Conservation (phyloP, 805 yeast species). For the Cyberlindnera saturnus region DNA sequence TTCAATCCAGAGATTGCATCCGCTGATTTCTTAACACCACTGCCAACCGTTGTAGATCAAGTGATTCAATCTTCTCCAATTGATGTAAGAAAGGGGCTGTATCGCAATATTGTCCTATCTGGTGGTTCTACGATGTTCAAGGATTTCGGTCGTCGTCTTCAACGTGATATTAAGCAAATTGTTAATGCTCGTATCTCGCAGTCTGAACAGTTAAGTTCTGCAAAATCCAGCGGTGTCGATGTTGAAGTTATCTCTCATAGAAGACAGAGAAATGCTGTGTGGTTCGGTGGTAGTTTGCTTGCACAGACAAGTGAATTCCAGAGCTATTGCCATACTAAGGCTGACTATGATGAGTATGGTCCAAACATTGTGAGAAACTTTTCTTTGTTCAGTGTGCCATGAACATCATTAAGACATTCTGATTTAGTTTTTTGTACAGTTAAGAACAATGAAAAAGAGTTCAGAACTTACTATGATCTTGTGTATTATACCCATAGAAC, state of each 20-base stretch:
- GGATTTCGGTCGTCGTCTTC: slow-evolving; percentile 95
- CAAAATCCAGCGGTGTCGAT: slow-evolving; percentile 87
- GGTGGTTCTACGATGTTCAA: slow-evolving; percentile 99
- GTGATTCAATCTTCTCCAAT: slow-evolving; percentile 95
- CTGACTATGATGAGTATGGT: slow-evolving; percentile 96
- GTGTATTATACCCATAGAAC: background rate
- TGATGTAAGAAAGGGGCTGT: slow-evolving; percentile 94
- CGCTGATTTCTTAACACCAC: slow-evolving; percentile 90
- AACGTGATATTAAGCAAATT: slow-evolving; percentile 82
- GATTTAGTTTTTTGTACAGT: too few species aligned
- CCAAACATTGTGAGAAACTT: slow-evolving; percentile 97
- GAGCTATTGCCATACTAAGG: slow-evolving; percentile 93
- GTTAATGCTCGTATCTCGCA: slow-evolving; percentile 84
- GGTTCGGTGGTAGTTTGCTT: slow-evolving; percentile 97
- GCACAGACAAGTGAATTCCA: slow-evolving; percentile 97
- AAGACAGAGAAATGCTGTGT: slow-evolving; percentile 96
- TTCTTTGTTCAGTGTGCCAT: slow-evolving; percentile 88
- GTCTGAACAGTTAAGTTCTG: slow-evolving; percentile 65
- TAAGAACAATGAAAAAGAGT: too few species aligned
- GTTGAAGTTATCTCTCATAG: slow-evolving; percentile 96
- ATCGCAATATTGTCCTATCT: slow-evolving; percentile 89
- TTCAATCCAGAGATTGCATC: slow-evolving; percentile 97
- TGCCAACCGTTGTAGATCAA: slow-evolving; percentile 92
- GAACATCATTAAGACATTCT: background rate
- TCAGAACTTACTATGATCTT: too few species aligned